Evolutionary conservation across 768 basidiomycete species (phyloP).

Genomic region (Dacryopinax spathularia): DNA sequence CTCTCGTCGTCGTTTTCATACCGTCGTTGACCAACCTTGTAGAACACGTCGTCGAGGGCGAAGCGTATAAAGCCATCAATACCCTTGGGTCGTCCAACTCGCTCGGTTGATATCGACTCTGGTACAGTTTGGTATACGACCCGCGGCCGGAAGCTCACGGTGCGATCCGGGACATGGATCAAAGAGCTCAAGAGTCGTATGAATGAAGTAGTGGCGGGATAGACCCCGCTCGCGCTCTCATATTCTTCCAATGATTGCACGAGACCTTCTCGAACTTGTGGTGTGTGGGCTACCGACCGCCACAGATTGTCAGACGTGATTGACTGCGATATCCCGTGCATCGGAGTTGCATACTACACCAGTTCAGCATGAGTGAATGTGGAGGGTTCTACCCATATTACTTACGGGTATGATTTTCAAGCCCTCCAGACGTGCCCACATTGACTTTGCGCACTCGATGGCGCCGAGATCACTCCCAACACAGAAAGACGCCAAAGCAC

Average conservation of each 20-base stretch:
- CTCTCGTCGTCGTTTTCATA: conserved; percentile 61
- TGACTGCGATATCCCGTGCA: conserved; percentile 5
- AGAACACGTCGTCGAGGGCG: conserved; percentile 78
- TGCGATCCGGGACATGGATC: conserved; percentile 66
- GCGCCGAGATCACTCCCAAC: background rate
- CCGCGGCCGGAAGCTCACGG: conserved; percentile 45
- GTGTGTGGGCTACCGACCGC: conserved; percentile 33
- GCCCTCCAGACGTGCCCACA: background rate
- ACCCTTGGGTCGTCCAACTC: conserved; percentile 69
- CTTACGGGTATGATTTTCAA: conserved; percentile 36
- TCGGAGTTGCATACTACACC: conserved; percentile 26
- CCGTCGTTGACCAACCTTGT: conserved; percentile 57
- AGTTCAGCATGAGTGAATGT: conserved; percentile 69
- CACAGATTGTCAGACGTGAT: conserved; percentile 16
- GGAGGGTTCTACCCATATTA: conserved; percentile 68
- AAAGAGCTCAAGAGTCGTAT: conserved; percentile 66
- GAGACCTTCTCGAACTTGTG: conserved; percentile 47
- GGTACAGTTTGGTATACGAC: conserved; percentile 47
- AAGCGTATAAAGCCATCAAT: conserved; percentile 73
- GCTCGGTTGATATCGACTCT: conserved; percentile 67
- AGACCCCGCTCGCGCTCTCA: conserved; percentile 60
- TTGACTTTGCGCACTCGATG: background rate
- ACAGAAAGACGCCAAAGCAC: background rate
- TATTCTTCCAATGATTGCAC: conserved; percentile 80
- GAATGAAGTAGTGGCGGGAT: conserved; percentile 84